These are phyloP conservation scores for Amphicarpaea edgeworthii DNA, from an alignment of 306 rosid genomes.

Conservation along the genomic window DNA sequence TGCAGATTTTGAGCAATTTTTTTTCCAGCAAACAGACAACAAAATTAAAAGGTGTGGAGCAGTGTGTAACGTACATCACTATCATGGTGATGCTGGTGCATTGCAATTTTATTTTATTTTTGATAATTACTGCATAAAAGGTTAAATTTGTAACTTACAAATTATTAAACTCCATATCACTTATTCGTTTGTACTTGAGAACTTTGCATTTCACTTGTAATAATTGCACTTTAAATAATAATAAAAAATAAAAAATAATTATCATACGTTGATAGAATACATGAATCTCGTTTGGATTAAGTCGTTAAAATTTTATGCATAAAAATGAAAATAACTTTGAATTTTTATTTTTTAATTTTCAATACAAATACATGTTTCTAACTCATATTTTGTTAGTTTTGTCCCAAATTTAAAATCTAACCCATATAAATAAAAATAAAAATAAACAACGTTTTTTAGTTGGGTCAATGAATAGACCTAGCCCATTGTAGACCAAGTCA, in stretches of 20 bases:
- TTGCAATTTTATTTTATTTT: not conserved
- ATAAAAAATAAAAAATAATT: not conserved
- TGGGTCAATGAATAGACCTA: not conserved
- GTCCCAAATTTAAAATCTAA: not conserved
- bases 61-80: conserved; percentile 24
- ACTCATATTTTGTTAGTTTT: not conserved
- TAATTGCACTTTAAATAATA: not conserved
- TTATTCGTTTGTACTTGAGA: not conserved
- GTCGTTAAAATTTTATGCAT: not conserved
- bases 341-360: not conserved
- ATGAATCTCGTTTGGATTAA: not conserved
- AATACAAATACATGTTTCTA: not conserved
- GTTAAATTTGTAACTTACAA: not conserved
- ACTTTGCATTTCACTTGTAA: not conserved
- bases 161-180: not conserved
- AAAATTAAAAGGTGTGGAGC: conserved; percentile 37
- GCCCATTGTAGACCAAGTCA: not conserved
- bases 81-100: not conserved
- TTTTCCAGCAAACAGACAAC: conserved; percentile 34
- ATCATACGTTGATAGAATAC: not conserved
- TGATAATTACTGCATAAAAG: conserved; percentile 13
- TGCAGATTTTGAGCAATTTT: conserved; percentile 26
- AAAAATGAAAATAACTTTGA: not conserved
- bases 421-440: not conserved
- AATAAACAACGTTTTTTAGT: too few species aligned